Evolutionary conservation across 495 filamentous ascomycete genomes (phyloP).

Genomic region (Platismatia glauca): DNA sequence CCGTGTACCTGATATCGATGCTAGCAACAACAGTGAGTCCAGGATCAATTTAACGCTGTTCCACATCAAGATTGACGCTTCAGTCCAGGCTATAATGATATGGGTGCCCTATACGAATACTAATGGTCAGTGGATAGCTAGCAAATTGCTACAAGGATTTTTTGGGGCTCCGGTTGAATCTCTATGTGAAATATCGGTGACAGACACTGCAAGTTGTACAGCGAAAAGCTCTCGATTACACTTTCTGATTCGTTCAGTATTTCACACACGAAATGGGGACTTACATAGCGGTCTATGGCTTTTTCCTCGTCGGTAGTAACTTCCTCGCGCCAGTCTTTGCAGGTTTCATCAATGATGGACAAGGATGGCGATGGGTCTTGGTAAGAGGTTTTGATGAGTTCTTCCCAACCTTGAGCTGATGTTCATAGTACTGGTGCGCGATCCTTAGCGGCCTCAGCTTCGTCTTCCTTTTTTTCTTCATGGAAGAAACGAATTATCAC

Average conservation of each 20-base stretch:
- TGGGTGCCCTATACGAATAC: constrained; percentile 39
- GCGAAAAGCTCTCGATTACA: neutral
- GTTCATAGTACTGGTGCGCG: constrained; percentile 45
- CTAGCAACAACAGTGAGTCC: constrained; percentile 41
- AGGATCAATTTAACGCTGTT: neutral
- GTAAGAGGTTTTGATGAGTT: constrained; percentile 1
- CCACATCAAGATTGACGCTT: neutral
- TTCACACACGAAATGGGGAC: constrained; percentile 58
- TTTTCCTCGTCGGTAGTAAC: constrained; percentile 54
- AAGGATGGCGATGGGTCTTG: constrained; percentile 55
- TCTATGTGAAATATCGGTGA: constrained; percentile 51
- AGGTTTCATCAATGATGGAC: constrained; percentile 58
- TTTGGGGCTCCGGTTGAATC: constrained; percentile 58
- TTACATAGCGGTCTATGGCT: constrained; percentile 57
- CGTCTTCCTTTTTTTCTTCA: constrained; percentile 56
- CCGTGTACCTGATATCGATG: constrained; percentile 51
- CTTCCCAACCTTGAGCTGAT: neutral
- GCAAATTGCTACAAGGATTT: constrained; percentile 52
- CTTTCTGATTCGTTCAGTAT: constrained; percentile 30
- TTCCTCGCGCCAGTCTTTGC: constrained; percentile 57
- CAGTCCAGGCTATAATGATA: constrained; percentile 32
- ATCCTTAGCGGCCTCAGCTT: constrained; percentile 49
- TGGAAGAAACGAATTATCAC: constrained; percentile 61
- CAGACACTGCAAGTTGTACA: constrained; percentile 42
- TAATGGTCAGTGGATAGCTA: constrained; percentile 57